Evolutionary conservation across 73 alveolate species (phyloP).

Genomic region (Paramecium pentaurelia): DNA sequence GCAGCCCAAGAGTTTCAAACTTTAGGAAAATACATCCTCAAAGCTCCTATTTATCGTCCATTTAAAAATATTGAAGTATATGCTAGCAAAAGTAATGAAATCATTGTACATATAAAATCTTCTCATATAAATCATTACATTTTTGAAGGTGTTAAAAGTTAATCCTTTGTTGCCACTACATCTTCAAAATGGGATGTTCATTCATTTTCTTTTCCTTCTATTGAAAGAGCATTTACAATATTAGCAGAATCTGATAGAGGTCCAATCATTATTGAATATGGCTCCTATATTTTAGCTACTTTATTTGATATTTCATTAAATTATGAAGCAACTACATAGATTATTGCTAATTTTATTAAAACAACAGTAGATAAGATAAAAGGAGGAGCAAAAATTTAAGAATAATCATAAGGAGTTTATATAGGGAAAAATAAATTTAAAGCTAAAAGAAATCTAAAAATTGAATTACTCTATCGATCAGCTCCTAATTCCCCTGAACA

Average conservation of each 20-base stretch:
- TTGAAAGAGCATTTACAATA: constrained; percentile 24
- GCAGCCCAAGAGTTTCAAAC: constrained; percentile 49
- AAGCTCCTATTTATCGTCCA: constrained; percentile 40
- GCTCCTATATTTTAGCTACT: constrained; percentile 14
- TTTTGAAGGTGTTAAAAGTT: neutral
- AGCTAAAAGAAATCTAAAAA: constrained; percentile 34
- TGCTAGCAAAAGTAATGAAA: constrained; percentile 33
- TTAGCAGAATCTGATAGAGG: constrained; percentile 51
- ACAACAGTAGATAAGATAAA: constrained; percentile 8
- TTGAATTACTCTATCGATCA: constrained; percentile 35
- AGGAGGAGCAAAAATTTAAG: constrained; percentile 7
- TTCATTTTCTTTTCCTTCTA: constrained; percentile 20
- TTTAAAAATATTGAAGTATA: constrained; percentile 11
- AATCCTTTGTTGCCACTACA: neutral
- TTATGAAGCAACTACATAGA: neutral
- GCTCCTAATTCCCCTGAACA: constrained; percentile 45
- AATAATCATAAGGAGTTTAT: constrained; percentile 2
- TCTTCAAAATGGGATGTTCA: constrained; percentile 45
- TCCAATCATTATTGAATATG: constrained; percentile 34
- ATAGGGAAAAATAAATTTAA: neutral
- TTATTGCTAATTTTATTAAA: neutral
- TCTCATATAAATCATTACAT: neutral
- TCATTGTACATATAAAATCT: neutral
- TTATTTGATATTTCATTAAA: neutral
- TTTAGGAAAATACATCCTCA: constrained; percentile 5